Evolutionary conservation across 192 early-diverging fungal genomes (phyloP).

Genomic region (Chytriomyces sp.): DNA sequence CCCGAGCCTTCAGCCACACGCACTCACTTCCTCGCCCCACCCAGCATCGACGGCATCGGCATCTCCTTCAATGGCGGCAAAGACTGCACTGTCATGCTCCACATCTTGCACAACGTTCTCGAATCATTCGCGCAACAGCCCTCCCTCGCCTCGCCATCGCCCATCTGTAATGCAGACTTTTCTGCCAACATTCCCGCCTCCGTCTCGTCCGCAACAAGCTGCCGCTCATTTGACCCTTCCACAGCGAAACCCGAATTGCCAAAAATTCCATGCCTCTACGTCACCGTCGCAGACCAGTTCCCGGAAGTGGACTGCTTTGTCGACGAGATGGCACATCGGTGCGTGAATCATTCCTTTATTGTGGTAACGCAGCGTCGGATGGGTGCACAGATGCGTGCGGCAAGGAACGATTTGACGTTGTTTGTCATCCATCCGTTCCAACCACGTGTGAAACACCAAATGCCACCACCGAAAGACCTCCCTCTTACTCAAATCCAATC

Average conservation of each 20-base stretch:
- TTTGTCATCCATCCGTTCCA: not conserved
- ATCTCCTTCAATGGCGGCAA: constrained; percentile 97
- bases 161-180: too few relatives aligned
- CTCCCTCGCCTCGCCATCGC: not conserved
- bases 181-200: too few relatives aligned
- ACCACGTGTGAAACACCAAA: not conserved
- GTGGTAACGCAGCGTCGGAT: too few relatives aligned
- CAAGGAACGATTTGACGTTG: not conserved
- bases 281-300: constrained; percentile 78
- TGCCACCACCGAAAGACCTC: not conserved
- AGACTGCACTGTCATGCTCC: constrained; percentile 92
- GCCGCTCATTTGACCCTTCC: not conserved
- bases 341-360: too few relatives aligned
- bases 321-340: constrained; percentile 49
- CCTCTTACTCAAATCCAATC: not conserved
- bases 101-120: constrained; percentile 73
- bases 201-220: not conserved
- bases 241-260: constrained; percentile 12
- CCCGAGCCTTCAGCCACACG: not conserved
- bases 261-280: constrained; percentile 69
- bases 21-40: not conserved
- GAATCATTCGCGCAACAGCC: constrained; percentile 29
- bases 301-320: constrained; percentile 89
- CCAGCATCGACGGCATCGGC: constrained; percentile 64
- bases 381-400: constrained; percentile 30